Evolutionary conservation across 2,329 filamentous ascomycete species (phyloP), one percentile per base, ranked within the genome.

Genomic region (Penicillium nordicum): DNA sequence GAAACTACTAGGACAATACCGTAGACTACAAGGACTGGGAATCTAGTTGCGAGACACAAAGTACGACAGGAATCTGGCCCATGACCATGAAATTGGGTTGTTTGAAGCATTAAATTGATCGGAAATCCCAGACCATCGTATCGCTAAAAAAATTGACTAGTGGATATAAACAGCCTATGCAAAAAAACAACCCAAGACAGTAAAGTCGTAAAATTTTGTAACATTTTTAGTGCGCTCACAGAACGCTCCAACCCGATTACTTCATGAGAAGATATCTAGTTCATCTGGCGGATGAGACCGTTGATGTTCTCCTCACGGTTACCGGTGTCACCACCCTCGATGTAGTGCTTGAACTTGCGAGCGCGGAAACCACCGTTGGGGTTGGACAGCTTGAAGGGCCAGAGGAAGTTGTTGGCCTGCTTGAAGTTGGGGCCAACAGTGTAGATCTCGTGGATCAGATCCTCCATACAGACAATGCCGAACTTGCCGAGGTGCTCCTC

Each of bases 331-430:
- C 94, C 94, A 80, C 93, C 94, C 85, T 97, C 90, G 64, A 97
- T 90, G 83, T 90, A 97, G 84, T 97, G 92, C 85, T 92, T 94
- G 88, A 97, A 97, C 85, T 97, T 99, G 82, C 94, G 86, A 72
- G 89, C 80, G 71, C 89, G 88, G 91, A 97, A 99, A 67, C 94
- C 93, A 78, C 94, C 94, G 71, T 82, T 97, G 76, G 94, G 94
- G 87, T 96, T 97, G 86, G 87, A 92, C 69, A 99, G 89, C 89
- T 99, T 97, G 88, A 99, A 99, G 76, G 94, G 94, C 94, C 94
- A 99, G 69, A 97, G 83, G 88, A 97, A 97, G 89, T 97, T 99
- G 83, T 88, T 86, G 74, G 90, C 92, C 84, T 97, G 92, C 88
- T 97, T 97, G 89, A 94, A 95, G 88, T 97, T 97, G 84, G 93